Evolutionary conservation across 1,284 basidiomycete genomes (phyloP).

Genomic region (Tilletia walkeri): DNA sequence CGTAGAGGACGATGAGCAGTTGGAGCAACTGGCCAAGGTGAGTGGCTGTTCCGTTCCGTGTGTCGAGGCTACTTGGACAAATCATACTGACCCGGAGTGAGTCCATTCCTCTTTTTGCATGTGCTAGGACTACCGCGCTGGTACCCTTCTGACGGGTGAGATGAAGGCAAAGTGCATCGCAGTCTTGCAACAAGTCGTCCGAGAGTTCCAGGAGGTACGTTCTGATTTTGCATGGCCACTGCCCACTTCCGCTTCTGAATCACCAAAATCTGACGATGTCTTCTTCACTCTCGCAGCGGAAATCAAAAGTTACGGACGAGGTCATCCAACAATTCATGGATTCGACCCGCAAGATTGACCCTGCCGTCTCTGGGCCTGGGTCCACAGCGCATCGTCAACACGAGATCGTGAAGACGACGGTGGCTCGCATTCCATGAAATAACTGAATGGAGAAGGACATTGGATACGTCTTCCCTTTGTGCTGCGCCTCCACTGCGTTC

Average conservation of each 20-base stretch:
- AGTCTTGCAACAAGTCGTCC: conserved; percentile 78
- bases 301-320: conserved; percentile 77
- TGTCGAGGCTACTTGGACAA: background rate
- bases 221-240: background rate
- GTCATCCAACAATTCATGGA: conserved; percentile 80
- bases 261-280: conserved; percentile 53
- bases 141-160: conserved; percentile 82
- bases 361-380: conserved; percentile 30
- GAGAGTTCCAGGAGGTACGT: conserved; percentile 77
- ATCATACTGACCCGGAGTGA: background rate
- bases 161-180: conserved; percentile 87
- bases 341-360: conserved; percentile 69
- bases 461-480: too few relatives aligned
- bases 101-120: background rate
- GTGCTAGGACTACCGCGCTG: conserved; percentile 82
- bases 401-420: conserved; percentile 5
- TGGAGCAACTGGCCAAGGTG: conserved; percentile 74
- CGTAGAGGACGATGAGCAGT: conserved; percentile 86
- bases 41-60: conserved; percentile 39
- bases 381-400: conserved; percentile 36
- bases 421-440: background rate
- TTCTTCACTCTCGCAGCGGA: conserved; percentile 62
- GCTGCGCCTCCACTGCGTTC: too few relatives aligned
- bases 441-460: too few relatives aligned
- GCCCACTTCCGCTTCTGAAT: background rate